These are phyloP conservation scores for Quercus robur DNA, from an alignment of 306 rosid genomes.

Conservation along the genomic window DNA sequence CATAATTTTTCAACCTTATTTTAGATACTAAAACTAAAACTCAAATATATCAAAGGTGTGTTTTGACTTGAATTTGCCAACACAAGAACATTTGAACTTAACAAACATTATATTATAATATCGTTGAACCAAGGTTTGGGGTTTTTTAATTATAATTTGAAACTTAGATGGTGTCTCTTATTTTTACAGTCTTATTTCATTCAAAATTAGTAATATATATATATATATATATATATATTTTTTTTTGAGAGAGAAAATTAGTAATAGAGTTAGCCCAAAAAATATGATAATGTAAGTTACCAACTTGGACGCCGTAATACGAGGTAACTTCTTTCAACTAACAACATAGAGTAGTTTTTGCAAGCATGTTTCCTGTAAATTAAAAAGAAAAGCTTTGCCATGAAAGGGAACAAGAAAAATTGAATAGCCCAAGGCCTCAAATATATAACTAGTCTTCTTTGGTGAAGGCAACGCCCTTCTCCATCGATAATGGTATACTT, in stretches of 20 bases:
- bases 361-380: neutral
- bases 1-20: too few relatives aligned
- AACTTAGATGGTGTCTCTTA: neutral
- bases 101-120: too few relatives aligned
- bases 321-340: neutral
- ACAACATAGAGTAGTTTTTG: neutral
- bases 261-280: neutral
- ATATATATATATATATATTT: too few relatives aligned
- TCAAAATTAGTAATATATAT: too few relatives aligned
- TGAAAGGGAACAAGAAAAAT: neutral
- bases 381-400: too few relatives aligned
- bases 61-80: too few relatives aligned
- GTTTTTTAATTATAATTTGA: neutral
- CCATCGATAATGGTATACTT: neutral
- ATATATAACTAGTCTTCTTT: neutral
- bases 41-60: too few relatives aligned
- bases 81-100: too few relatives aligned
- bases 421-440: neutral
- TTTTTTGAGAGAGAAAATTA: too few relatives aligned
- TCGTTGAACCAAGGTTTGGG: neutral
- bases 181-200: too few relatives aligned
- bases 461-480: neutral
- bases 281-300: neutral
- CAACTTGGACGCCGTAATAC: neutral
- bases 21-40: too few relatives aligned